Evolutionary conservation across 2,329 filamentous ascomycete genomes (phyloP).

Genomic region (Tolypocladium tundrense): DNA sequence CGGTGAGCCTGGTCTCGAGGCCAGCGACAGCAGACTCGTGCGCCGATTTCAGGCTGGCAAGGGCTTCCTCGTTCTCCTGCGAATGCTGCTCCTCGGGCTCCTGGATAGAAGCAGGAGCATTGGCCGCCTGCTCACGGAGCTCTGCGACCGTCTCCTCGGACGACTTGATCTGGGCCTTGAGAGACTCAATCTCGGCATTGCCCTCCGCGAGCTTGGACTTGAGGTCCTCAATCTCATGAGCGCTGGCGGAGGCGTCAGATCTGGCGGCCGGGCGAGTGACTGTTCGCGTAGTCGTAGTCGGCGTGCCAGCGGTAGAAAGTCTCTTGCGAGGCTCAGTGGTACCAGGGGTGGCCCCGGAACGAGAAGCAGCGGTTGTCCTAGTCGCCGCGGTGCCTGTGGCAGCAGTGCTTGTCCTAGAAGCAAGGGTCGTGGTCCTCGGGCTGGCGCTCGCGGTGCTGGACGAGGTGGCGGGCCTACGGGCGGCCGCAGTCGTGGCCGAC

Average conservation of each 20-base stretch:
- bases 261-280: slow-evolving; percentile 28
- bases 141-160: slow-evolving; percentile 46
- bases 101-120: slow-evolving; percentile 24
- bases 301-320: slow-evolving; percentile 37
- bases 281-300: slow-evolving; percentile 25
- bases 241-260: slow-evolving; percentile 28
- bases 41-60: slow-evolving; percentile 38
- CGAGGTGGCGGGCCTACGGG: slow-evolving; percentile 23
- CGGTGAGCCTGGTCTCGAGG: slow-evolving; percentile 36
- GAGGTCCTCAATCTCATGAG: slow-evolving; percentile 50
- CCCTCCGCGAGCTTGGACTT: slow-evolving; percentile 49
- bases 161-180: slow-evolving; percentile 45
- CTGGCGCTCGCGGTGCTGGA: slow-evolving; percentile 23
- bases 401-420: slow-evolving; percentile 18
- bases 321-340: slow-evolving; percentile 43
- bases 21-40: slow-evolving; percentile 37
- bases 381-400: slow-evolving; percentile 19
- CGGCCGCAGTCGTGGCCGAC: slow-evolving; percentile 17
- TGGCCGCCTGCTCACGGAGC: slow-evolving; percentile 40
- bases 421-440: slow-evolving; percentile 22
- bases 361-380: slow-evolving; percentile 19
- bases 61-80: slow-evolving; percentile 29
- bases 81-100: slow-evolving; percentile 29
- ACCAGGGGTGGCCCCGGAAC: slow-evolving; percentile 27
- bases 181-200: slow-evolving; percentile 44